phyloP scores from a whole-genome alignment of 129 eudicot genomes.

The Arctium lappa region DNA sequence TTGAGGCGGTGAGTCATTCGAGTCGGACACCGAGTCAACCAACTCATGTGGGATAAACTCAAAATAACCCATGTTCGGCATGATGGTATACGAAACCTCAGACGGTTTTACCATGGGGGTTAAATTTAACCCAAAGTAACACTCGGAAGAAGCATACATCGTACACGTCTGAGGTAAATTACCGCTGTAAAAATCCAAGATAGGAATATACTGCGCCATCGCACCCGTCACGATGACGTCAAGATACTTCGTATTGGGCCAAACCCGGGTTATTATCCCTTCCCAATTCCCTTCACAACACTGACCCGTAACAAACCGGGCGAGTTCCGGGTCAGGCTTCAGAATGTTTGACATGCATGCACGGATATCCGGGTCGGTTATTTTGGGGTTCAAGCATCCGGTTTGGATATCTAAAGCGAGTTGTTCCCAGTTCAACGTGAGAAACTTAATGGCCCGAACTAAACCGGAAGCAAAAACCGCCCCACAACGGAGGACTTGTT shows the following conservation, averaged over 20 bases:
- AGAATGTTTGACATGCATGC: slow-evolving; percentile 44
- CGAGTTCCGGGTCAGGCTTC: slow-evolving; percentile 48
- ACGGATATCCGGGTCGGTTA: slow-evolving; percentile 44
- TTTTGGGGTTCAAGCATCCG: slow-evolving; percentile 42
- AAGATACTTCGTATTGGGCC: slow-evolving; percentile 67
- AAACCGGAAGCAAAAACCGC: slow-evolving; percentile 71
- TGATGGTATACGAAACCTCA: slow-evolving; percentile 62
- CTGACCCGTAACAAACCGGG: slow-evolving; percentile 41
- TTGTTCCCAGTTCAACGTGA: slow-evolving; percentile 55
- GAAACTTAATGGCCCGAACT: slow-evolving; percentile 58
- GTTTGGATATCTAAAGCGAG: slow-evolving; percentile 52
- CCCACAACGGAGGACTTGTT: slow-evolving; percentile 56
- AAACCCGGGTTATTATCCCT: slow-evolving; percentile 59
- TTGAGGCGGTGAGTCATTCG: slow-evolving; percentile 27
- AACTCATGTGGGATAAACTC: slow-evolving; percentile 59
- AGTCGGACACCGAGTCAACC: slow-evolving; percentile 22
- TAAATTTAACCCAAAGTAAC: slow-evolving; percentile 65
- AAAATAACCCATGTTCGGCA: slow-evolving; percentile 65
- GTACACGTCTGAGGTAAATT: slow-evolving; percentile 61
- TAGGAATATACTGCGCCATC: slow-evolving; percentile 72
- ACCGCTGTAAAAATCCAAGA: slow-evolving; percentile 62
- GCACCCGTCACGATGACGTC: slow-evolving; percentile 78
- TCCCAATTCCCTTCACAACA: slow-evolving; percentile 51
- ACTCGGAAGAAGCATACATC: slow-evolving; percentile 73
- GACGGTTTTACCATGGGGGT: slow-evolving; percentile 63